Base-by-base conservation (phyloP, 139 green algal species). In the Asterochloris sp. region DNA sequence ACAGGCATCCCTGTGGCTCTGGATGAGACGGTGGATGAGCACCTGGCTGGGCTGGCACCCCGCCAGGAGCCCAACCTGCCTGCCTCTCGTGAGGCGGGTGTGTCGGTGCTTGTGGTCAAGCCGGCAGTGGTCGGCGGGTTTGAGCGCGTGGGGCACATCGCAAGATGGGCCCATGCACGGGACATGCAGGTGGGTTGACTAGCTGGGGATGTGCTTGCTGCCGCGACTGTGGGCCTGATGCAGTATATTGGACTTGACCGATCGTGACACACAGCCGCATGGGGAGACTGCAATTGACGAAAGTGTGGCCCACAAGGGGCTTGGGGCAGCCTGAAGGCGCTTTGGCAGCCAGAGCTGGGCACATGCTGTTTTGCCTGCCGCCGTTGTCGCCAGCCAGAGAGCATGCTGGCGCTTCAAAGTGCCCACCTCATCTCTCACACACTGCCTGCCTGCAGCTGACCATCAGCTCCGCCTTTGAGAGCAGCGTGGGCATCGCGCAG, bases 1-100 rank as follows among this genome's bases (percentile, higher is more conserved):
- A 90, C 86, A 12, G 89, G 91, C 64, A 78, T 97, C 54, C 89
- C 86, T 11, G 78, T 95, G 11, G 96, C 93, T 0, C 85, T 97
- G 38, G 96, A 98, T 69, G 96, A 98, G 85, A 93, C 83, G 4
- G 62, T 98, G 60, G 94, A 98, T 64, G 91, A 95, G 61, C 24
- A 15, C 21, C 68, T 80, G 38, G 23, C 76, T n/a, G 60, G 47
- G 38, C 13, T 26, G 14, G 26, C 13, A 28, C 14, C n/a, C 62
- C 15, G 27, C 63, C 23, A 63, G 13, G 24, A 54, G 61, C 23
- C 12, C 13, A 27, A 69, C 27, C 4, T 66, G 11, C 15, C 54
- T 29, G 11, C 66, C 4, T 21, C 69, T 27, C 23, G n/a, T 1
- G 15, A 29, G 12, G 63, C n/a, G 15, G 88, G 87, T 14, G 74